These are phyloP conservation scores for Gastrodia elata DNA, from an alignment of 106 monocot species.

Conservation along the genomic window DNA sequence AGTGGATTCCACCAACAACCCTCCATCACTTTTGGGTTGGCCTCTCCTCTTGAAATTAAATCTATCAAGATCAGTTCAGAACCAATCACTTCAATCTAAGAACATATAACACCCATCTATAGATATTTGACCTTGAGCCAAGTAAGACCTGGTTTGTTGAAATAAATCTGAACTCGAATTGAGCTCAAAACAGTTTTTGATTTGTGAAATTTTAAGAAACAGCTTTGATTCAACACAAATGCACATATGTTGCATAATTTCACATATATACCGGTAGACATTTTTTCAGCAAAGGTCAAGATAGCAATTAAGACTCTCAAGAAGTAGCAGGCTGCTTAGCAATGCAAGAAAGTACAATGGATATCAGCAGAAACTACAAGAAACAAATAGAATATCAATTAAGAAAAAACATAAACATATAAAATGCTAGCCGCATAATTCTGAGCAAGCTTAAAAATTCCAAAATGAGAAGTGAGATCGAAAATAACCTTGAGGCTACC, in stretches of 20 bases:
- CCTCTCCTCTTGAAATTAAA: no score
- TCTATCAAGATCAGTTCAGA: background rate
- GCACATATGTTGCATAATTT: background rate
- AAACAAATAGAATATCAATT: background rate
- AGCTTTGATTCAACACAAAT: background rate
- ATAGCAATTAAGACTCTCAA: background rate
- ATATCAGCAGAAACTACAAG: background rate
- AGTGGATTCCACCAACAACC: no score
- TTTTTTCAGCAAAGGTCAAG: background rate
- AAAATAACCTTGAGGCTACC: slow-evolving; percentile 81
- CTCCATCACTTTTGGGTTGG: no score
- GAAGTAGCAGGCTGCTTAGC: background rate
- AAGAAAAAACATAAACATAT: background rate
- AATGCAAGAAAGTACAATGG: background rate
- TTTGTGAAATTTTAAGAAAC: background rate
- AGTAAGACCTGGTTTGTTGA: background rate
- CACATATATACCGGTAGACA: background rate
- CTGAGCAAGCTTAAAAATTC: background rate
- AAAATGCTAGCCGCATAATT: background rate
- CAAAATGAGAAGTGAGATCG: background rate
- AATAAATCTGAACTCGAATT: background rate
- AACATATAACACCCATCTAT: background rate
- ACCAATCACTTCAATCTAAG: background rate
- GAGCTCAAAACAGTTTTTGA: background rate
- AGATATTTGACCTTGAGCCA: background rate